Conservation (phyloP, 495 filamentous ascomycete genomes). For the Penicillium macrosclerotiorum region DNA sequence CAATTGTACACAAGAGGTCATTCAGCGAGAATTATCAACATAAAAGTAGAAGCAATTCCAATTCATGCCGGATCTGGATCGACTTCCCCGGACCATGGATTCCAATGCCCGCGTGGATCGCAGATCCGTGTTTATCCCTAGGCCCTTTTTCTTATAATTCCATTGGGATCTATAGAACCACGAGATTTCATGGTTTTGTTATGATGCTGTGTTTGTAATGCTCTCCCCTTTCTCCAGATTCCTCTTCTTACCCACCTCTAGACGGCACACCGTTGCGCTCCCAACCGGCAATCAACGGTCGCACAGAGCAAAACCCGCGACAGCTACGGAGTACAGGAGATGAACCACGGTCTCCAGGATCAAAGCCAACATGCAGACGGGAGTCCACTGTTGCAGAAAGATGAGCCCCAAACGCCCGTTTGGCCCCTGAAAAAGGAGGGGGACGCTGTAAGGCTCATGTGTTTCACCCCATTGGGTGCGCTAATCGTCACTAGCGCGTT, state of each 20-base stretch:
- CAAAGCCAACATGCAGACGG: constrained; percentile 6
- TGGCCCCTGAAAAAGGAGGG: constrained; percentile 13
- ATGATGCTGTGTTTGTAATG: too few species aligned
- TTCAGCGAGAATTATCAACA: too few species aligned
- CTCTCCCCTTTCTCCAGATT: too few species aligned
- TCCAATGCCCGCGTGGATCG: constrained; percentile 1
- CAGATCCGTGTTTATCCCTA: constrained; percentile 3
- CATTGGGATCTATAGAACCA: too few species aligned
- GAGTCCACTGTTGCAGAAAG: constrained; percentile 5
- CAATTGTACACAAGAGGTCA: too few species aligned
- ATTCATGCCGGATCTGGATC: too few species aligned
- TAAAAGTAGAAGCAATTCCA: too few species aligned
- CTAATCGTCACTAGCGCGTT: constrained; percentile 26
- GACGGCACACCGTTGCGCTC: too few species aligned
- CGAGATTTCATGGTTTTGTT: too few species aligned
- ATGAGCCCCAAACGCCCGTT: not conserved
- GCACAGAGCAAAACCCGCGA: not conserved
- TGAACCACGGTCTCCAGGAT: constrained; percentile 1
- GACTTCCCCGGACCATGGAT: constrained; percentile 11
- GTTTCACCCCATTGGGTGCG: constrained; percentile 23
- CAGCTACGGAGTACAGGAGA: not conserved
- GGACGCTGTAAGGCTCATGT: constrained; percentile 5
- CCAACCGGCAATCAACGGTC: too few species aligned
- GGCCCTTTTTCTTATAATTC: too few species aligned
- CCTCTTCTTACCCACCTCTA: too few species aligned